A percentile compares a stretch with the other conserved stretches of the same genome.
Evolutionary conservation across 257 asterid genomes (phyloP).

Genomic region (Verbascum thapsus): DNA sequence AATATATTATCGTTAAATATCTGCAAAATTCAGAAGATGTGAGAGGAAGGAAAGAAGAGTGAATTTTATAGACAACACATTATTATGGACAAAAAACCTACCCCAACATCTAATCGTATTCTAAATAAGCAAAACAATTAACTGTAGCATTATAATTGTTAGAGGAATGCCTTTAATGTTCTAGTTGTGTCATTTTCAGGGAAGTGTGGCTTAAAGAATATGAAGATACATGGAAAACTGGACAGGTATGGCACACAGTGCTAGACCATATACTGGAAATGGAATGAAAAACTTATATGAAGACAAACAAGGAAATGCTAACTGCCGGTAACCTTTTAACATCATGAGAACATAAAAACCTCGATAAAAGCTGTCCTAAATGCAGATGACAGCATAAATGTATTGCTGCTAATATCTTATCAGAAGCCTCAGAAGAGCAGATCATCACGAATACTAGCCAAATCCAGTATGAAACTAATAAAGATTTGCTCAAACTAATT

Average conservation of each 20-base stretch:
- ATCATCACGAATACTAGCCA: not conserved
- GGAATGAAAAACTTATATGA: not conserved
- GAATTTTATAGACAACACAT: conserved; percentile 19
- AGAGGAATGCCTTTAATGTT: conserved; percentile 11
- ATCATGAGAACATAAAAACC: conserved; percentile 6
- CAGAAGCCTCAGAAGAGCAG: not conserved
- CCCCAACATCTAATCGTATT: conserved; percentile 18
- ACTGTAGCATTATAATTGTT: not conserved
- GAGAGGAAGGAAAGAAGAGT: conserved; percentile 17
- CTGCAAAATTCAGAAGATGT: conserved; percentile 48
- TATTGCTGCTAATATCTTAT: not conserved
- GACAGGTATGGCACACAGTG: conserved; percentile 8
- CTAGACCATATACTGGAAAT: conserved; percentile 9
- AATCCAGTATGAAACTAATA: not conserved
- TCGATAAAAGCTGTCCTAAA: conserved; percentile 7
- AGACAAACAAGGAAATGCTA: conserved; percentile 14
- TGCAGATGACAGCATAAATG: not conserved
- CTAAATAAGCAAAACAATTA: conserved; percentile 19
- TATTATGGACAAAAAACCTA: conserved; percentile 11
- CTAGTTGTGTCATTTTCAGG: not conserved
- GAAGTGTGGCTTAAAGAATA: not conserved
- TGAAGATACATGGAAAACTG: not conserved
- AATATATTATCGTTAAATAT: conserved; percentile 81
- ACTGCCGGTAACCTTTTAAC: not conserved
- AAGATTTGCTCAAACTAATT: conserved; percentile 5